Evolutionary conservation across 1,284 basidiomycete species (phyloP), one percentile per base, ranked within the genome.

Genomic region (Inonotus hispidus): DNA sequence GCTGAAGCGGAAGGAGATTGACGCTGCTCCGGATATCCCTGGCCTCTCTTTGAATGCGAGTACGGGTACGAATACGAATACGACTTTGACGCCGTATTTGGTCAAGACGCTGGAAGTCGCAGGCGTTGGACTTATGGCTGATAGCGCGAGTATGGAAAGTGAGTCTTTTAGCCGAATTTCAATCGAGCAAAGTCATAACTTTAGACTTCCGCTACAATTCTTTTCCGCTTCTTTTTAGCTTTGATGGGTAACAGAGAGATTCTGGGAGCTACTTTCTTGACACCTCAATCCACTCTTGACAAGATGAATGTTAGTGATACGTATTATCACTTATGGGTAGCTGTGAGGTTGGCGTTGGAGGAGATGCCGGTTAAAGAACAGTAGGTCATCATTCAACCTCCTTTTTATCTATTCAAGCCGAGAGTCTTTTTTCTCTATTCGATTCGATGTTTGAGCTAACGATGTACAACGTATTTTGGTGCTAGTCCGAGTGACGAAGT

Each of bases 261-360:
- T 38, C 53, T 60, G 13, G 39, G 39, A 25, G 56, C 54, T 13
- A 27, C 60, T 1, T 61, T 57, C 38, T 16, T 79, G 41, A 73
- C 69, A n/a, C 76, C 75, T 0, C 68, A 67, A 46, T 71, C 65
- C 59, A 60, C 76, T 3, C 65, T 67, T 5, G 65, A 66, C 1
- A 60, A 63, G 2, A 66, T 73, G 39, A 46, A 62, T 7, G 66
- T 66, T 0, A 63, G 67, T 21, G 70, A 73, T 39, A 67, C 74
- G 21, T 71, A 68, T 49, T 80, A 79, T 65, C 77, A 78, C 55
- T 66, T 74, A 3, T 80, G 78, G 78, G 74, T 75, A 4, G 79
- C 80, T 1, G 71, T 71, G 21, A 74, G 73, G 58, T 69, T 70
- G 43, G 72, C 73, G 2, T 62, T 79, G 53, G 59, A 60, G 14